These are phyloP conservation scores for Phytopythium sindhum DNA, from an alignment of 352 stramenopile species.

Conservation along the genomic window DNA sequence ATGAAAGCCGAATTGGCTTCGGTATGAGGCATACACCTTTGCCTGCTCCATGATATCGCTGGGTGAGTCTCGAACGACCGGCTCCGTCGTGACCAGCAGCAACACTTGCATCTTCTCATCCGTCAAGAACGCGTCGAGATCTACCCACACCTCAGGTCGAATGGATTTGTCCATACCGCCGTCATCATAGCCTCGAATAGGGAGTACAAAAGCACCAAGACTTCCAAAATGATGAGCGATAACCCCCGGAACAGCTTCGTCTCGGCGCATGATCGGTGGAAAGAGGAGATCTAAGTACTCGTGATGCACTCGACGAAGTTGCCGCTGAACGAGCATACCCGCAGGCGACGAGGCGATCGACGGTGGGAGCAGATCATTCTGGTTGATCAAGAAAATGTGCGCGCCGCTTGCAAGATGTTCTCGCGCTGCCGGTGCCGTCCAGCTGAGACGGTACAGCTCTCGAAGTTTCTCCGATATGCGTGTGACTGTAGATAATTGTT, in stretches of 20 bases:
- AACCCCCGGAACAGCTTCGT: conserved; percentile 16
- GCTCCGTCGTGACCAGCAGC: conserved; percentile 29
- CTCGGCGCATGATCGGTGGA: conserved; percentile 36
- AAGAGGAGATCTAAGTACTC: conserved; percentile 53
- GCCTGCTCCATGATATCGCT: conserved; percentile 47
- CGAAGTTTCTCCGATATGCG: conserved; percentile 35
- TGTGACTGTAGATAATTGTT: neutral
- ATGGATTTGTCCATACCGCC: conserved; percentile 8
- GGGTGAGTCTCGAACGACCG: conserved; percentile 46
- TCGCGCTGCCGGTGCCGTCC: conserved; percentile 50
- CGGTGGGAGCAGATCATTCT: conserved; percentile 17
- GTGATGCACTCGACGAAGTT: conserved; percentile 28
- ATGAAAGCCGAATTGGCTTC: conserved; percentile 42
- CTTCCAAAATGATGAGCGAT: conserved; percentile 34
- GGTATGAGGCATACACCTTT: conserved; percentile 23
- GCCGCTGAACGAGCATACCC: conserved; percentile 17
- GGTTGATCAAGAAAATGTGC: conserved; percentile 43
- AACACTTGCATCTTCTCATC: conserved; percentile 28
- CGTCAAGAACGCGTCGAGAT: conserved; percentile 30
- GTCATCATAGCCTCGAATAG: conserved; percentile 10
- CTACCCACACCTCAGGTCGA: conserved; percentile 21
- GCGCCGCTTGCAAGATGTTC: conserved; percentile 41
- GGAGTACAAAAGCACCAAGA: conserved; percentile 54
- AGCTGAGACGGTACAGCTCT: conserved; percentile 47
- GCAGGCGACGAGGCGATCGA: conserved; percentile 16